Percentiles rank a stretch among this genome's conserved stretches.
phyloP scores from a whole-genome alignment of 805 yeast genomes.

The Yarrowia bubula region DNA sequence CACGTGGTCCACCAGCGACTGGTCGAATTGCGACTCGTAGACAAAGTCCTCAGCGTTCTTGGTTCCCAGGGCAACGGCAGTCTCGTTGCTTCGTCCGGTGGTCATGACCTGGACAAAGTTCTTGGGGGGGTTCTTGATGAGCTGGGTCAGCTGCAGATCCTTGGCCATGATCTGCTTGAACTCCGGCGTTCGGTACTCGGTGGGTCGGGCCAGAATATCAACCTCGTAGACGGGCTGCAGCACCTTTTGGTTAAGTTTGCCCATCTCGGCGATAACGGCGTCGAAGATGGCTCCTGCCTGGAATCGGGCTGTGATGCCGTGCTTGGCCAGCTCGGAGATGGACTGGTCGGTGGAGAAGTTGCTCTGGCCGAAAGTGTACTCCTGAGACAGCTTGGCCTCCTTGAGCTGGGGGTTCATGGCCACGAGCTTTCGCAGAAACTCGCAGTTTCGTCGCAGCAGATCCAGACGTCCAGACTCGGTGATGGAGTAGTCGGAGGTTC shows the following conservation, averaged over 20 bases:
- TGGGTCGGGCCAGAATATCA: not conserved
- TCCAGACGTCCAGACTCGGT: constrained; percentile 7
- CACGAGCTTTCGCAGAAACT: not conserved
- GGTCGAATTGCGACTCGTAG: constrained; percentile 5
- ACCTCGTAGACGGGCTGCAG: constrained; percentile 2
- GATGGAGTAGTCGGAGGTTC: constrained; percentile 9
- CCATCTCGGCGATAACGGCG: not conserved
- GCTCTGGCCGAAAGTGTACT: not conserved
- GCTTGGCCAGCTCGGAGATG: not conserved
- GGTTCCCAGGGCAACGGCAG: not conserved
- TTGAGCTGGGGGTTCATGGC: not conserved
- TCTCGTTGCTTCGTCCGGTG: not conserved
- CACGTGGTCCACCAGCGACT: not conserved
- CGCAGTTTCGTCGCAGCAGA: constrained; percentile 17
- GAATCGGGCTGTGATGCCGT: not conserved
- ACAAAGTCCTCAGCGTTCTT: not conserved
- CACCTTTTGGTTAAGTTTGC: not conserved
- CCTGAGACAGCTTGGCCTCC: not conserved
- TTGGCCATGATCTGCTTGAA: not conserved
- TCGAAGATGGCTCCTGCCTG: constrained; percentile 12
- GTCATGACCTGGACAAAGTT: constrained; percentile 16
- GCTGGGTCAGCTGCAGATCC: constrained; percentile 10
- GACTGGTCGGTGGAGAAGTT: not conserved
- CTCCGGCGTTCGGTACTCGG: constrained; percentile 20
- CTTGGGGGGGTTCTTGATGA: not conserved